These are phyloP conservation scores for Paramecium tetraurelia DNA, from an alignment of 73 alveolate genomes.

Conservation along the genomic window DNA sequence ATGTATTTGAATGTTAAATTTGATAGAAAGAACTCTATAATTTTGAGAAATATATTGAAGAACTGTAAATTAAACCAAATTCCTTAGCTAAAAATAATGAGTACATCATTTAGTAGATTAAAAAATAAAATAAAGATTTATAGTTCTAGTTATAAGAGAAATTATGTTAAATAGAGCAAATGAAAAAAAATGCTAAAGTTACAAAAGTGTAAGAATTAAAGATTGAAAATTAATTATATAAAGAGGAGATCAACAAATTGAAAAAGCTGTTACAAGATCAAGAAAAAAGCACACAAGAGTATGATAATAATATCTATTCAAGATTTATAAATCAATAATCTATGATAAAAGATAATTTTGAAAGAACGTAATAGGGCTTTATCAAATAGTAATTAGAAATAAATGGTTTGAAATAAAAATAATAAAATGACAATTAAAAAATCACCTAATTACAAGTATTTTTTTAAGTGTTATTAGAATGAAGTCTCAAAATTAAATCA, in stretches of 20 bases:
- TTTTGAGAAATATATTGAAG: not conserved
- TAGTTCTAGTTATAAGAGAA: not conserved
- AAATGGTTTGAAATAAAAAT: not conserved
- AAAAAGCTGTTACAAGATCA: not conserved
- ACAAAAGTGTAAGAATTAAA: slow-evolving; percentile 18
- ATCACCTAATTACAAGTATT: not conserved
- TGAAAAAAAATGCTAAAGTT: slow-evolving; percentile 8
- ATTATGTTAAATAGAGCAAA: not conserved
- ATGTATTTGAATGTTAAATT: not conserved
- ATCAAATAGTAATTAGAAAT: not conserved
- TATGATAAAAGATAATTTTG: not conserved
- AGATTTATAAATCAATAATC: not conserved
- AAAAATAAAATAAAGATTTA: slow-evolving; percentile 24
- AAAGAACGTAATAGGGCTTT: not conserved
- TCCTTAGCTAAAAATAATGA: not conserved
- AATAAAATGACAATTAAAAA: not conserved
- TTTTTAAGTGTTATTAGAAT: not conserved
- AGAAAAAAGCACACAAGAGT: not conserved
- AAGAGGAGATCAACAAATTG: not conserved
- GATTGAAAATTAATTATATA: not conserved
- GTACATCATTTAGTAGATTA: not conserved
- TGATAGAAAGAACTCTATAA: not conserved
- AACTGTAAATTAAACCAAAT: not conserved
- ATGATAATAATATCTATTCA: not conserved
- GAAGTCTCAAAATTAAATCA: not conserved